Evolutionary conservation across 352 stramenopile species (phyloP).

Genomic region (Aphanomyces euteiches): DNA sequence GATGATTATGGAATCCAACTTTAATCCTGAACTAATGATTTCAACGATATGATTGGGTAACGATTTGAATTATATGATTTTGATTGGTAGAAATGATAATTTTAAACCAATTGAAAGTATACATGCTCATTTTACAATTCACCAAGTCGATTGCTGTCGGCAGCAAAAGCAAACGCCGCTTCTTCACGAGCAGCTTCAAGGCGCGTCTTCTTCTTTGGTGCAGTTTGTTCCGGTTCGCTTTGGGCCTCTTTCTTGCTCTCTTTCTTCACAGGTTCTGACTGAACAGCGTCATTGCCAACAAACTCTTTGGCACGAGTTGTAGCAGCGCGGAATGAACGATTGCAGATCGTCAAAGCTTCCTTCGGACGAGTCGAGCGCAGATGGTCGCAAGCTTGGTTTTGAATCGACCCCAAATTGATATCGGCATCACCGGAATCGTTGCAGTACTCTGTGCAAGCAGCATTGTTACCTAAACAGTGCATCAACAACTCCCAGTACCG

Average conservation of each 20-base stretch:
- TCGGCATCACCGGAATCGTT: conserved; percentile 14
- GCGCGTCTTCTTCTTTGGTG: conserved; percentile 15
- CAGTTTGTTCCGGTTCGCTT: background rate
- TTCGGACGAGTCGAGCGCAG: conserved; percentile 23
- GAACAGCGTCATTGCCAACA: background rate
- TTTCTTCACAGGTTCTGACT: background rate
- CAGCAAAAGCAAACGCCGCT: conserved; percentile 4
- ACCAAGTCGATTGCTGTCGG: background rate
- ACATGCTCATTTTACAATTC: conserved; percentile 21
- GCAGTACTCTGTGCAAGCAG: conserved; percentile 21
- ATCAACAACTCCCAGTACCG: too few species aligned
- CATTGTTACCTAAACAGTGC: too few species aligned
- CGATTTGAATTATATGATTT: conserved; percentile 2
- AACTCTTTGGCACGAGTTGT: conserved; percentile 15
- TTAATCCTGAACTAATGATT: too few species aligned
- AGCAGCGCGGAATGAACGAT: conserved; percentile 1
- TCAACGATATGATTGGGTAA: background rate
- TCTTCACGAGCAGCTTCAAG: conserved; percentile 27
- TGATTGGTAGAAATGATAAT: background rate
- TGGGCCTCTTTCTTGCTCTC: conserved; percentile 21
- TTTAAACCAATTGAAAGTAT: background rate
- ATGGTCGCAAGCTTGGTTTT: conserved; percentile 16
- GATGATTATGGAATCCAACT: too few species aligned
- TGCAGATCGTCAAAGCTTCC: conserved; percentile 7
- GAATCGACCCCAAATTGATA: background rate